Evolutionary conservation across 129 eudicot genomes (phyloP), one percentile per base, ranked within the genome.

Genomic region (Centaurea solstitialis): DNA sequence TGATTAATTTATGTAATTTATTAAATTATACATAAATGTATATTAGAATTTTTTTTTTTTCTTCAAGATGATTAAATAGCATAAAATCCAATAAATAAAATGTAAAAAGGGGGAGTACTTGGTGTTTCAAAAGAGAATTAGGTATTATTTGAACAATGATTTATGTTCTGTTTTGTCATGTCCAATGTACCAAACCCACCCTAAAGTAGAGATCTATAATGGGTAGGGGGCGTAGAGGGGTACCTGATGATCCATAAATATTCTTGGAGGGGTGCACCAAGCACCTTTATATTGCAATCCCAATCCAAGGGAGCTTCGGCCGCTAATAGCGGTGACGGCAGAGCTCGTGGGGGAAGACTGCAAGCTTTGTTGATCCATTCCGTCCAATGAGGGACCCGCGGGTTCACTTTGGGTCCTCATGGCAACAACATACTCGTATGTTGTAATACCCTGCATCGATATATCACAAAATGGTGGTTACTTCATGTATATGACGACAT

Each of bases 221-320:
- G n/a, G n/a, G n/a, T n/a, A n/a, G n/a, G 9, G 17, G 37, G 24
- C 3, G 57, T 15, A 7, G 9, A 20, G 37, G 17, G 7, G 35
- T 90, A 94, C 99, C 99, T 90, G 99, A 67, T 92, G 89, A 53
- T 94, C 98, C 94, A 94, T 86, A 82, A 95, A 95, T 73, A 95
- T 88, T 79, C 99, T 81, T 24, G 99, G 99, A 68, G 99, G 99
- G 41, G 99, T 95, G 72, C 99, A 95, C 97, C 97, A 95, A 77
- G 94, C 89, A 68, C 97, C 99, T 90, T 91, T 91, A 82, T 89
- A 85, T 23, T 92, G 97, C 81, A 92, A 76, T 45, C 93, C 90
- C 84, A 73, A 88, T 41, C 93, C 93, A 38, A 90, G 84, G 4
- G 98, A 95, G 83, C 97, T 95, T 72, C 91, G 72, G 59, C 97